Percentiles rank a stretch among this genome's conserved stretches.
These are phyloP conservation scores for Rubus parviflorus DNA, from an alignment of 306 rosid species.

Conservation along the genomic window DNA sequence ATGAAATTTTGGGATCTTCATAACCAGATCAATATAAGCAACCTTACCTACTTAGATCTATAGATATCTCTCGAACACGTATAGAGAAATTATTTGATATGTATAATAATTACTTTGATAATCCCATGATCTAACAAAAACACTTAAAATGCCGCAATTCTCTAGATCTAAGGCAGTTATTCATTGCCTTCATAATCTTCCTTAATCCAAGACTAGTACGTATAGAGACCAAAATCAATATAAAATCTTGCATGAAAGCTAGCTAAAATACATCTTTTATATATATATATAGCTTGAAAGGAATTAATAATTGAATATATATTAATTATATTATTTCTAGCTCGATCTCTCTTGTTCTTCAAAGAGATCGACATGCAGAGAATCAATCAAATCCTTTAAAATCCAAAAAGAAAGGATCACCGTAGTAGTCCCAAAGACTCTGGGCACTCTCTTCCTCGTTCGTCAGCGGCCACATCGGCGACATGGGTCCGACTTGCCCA, in stretches of 20 bases:
- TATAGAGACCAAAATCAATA: not conserved
- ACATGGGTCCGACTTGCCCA: constrained; percentile 39
- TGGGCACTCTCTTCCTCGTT: constrained; percentile 53
- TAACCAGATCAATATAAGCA: not conserved
- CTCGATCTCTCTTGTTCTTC: constrained; percentile 1
- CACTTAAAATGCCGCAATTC: not conserved
- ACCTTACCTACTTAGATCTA: not conserved
- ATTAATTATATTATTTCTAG: not conserved
- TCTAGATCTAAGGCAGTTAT: not conserved
- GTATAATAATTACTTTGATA: not conserved
- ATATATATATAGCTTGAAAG: not conserved
- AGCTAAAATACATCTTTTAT: not conserved
- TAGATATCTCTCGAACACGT: not conserved
- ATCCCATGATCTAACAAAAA: not conserved
- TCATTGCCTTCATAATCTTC: not conserved
- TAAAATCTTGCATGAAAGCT: not conserved
- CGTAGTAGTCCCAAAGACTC: constrained; percentile 76
- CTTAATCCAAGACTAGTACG: not conserved
- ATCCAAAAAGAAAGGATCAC: constrained; percentile 69
- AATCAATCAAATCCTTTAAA: constrained; percentile 37
- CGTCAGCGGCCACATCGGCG: constrained; percentile 64
- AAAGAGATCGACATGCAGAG: not conserved
- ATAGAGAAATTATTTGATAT: not conserved
- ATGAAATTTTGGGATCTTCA: not conserved
- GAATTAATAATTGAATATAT: not conserved